phyloP scores from a whole-genome alignment of 2,329 filamentous ascomycete genomes.

The Setomelanomma holmii region DNA sequence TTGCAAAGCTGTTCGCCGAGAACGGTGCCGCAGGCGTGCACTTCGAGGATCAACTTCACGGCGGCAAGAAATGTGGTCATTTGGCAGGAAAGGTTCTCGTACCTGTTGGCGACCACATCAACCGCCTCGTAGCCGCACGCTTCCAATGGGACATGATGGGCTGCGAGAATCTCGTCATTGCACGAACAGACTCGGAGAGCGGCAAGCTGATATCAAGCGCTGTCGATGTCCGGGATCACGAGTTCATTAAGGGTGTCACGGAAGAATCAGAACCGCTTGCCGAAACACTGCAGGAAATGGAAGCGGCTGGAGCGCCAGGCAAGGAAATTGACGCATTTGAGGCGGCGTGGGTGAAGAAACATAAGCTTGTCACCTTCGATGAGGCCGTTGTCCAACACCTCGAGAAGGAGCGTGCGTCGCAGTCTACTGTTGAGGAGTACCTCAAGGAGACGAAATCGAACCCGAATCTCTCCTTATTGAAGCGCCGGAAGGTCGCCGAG shows the following conservation, averaged over 20 bases:
- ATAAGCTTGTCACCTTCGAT: constrained; percentile 88
- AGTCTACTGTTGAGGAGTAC: constrained; percentile 73
- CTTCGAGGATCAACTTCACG: constrained; percentile 97
- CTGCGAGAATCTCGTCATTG: constrained; percentile 91
- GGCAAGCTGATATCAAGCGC: constrained; percentile 89
- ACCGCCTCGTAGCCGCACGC: constrained; percentile 85
- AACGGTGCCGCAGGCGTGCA: constrained; percentile 96
- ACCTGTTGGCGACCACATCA: constrained; percentile 93
- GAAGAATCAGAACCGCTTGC: constrained; percentile 82
- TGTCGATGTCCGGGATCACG: constrained; percentile 93
- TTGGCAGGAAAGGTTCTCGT: constrained; percentile 95
- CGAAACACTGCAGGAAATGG: constrained; percentile 90
- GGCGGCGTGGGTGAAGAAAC: constrained; percentile 84
- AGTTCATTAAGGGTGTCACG: constrained; percentile 90
- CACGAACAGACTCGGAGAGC: constrained; percentile 93
- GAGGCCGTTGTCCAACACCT: constrained; percentile 85
- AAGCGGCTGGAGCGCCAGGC: constrained; percentile 76
- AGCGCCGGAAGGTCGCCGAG: constrained; percentile 75
- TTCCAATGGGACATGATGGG: constrained; percentile 99
- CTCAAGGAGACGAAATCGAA: constrained; percentile 66
- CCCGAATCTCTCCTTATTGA: constrained; percentile 77
- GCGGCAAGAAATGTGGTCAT: constrained; percentile 98
- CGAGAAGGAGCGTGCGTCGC: constrained; percentile 67
- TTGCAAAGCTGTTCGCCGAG: constrained; percentile 96
- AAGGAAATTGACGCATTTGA: constrained; percentile 87